phyloP scores from a whole-genome alignment of 78 protist species.

The Dictyostelium brefeldianum region DNA sequence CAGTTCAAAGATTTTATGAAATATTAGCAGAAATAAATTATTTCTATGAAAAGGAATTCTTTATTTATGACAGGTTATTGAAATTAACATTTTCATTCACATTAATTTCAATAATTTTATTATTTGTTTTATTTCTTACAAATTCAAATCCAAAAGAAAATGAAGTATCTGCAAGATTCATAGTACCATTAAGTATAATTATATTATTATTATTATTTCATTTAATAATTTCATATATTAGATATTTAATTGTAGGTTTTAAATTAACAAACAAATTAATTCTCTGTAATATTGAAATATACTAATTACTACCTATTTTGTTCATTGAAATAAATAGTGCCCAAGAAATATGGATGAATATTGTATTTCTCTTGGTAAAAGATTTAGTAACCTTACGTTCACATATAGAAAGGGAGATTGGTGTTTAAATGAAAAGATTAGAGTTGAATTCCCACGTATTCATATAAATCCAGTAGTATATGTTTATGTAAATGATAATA shows the following conservation, averaged over 20 bases:
- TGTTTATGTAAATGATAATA: conserved; percentile 1
- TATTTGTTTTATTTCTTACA: not conserved
- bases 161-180: not conserved
- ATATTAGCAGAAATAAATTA: not conserved
- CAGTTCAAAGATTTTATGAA: not conserved
- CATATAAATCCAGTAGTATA: not conserved
- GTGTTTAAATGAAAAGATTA: not conserved
- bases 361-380: not conserved
- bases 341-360: conserved; percentile 10
- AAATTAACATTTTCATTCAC: not conserved
- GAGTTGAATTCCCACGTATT: not conserved
- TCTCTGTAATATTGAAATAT: too few relatives aligned
- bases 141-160: not conserved
- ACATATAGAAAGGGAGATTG: not conserved
- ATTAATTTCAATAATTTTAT: not conserved
- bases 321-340: not conserved
- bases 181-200: not conserved
- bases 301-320: too few relatives aligned
- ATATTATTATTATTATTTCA: not conserved
- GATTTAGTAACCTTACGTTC: not conserved
- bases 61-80: not conserved
- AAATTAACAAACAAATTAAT: too few relatives aligned
- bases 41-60: not conserved
- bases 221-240: not conserved
- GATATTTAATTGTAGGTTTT: not conserved